Evolutionary conservation across 495 filamentous ascomycete species (phyloP).

Genomic region (Xanthoparmelia taractica): DNA sequence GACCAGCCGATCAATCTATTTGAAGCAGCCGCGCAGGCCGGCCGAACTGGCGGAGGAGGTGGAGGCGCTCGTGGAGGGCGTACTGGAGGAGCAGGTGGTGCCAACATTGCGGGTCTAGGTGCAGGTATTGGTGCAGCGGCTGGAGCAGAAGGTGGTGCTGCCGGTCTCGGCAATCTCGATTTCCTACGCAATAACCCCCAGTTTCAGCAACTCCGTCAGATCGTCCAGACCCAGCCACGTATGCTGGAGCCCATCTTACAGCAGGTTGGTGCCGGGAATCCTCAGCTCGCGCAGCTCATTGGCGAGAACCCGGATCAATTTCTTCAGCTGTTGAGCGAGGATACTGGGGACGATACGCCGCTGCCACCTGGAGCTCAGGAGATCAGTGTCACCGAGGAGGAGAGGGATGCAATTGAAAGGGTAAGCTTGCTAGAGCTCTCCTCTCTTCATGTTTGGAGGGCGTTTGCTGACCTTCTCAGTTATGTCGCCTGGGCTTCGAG

Average conservation of each 20-base stretch:
- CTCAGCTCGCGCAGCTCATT: constrained; percentile 85
- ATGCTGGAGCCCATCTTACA: constrained; percentile 98
- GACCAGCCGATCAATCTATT: constrained; percentile 82
- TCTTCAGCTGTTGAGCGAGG: constrained; percentile 76
- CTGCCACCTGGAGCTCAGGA: constrained; percentile 83
- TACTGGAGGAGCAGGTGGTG: constrained; percentile 39
- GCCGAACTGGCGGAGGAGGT: constrained; percentile 48
- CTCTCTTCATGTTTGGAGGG: neutral
- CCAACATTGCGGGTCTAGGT: constrained; percentile 23
- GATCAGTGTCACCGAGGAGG: constrained; percentile 88
- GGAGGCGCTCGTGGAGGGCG: constrained; percentile 30
- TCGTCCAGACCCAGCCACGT: constrained; percentile 92
- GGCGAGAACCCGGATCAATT: constrained; percentile 88
- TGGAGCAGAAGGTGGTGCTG: constrained; percentile 47
- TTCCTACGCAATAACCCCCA: constrained; percentile 94
- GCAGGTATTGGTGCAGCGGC: constrained; percentile 33
- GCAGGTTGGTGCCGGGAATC: constrained; percentile 92
- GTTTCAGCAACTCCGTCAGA: constrained; percentile 93
- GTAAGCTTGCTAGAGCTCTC: constrained; percentile 45
- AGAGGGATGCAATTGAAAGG: constrained; percentile 92
- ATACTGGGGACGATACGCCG: constrained; percentile 60
- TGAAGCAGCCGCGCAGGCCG: constrained; percentile 79
- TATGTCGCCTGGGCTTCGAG: constrained; percentile 86
- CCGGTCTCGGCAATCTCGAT: constrained; percentile 66
- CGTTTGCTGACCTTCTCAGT: constrained; percentile 45